A percentile compares a stretch with the other conserved stretches of the same genome.
Evolutionary conservation across 2,329 filamentous ascomycete species (phyloP).

Genomic region (Sporothrix curviconia): DNA sequence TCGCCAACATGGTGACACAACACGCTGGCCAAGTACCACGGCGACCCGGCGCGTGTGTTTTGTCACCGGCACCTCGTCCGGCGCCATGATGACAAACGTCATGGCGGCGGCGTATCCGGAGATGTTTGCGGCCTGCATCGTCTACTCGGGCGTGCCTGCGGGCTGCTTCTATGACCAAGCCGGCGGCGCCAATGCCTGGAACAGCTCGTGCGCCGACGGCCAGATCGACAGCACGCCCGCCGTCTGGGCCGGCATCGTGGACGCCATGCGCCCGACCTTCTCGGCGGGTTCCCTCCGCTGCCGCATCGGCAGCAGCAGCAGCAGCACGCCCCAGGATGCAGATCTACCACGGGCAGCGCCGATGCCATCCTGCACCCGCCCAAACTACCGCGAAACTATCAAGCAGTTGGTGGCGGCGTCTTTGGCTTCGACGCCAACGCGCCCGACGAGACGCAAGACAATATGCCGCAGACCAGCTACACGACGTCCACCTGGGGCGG

Average conservation of each 20-base stretch:
- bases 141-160: conserved; percentile 38
- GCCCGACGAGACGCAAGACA: conserved; percentile 15
- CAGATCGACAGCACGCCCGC: conserved; percentile 34
- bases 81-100: conserved; percentile 48
- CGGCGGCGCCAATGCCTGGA: conserved; percentile 40
- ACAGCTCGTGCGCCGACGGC: conserved; percentile 44
- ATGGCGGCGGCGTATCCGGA: conserved; percentile 42
- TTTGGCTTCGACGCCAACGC: conserved; percentile 32
- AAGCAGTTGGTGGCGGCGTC: conserved; percentile 50
- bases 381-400: conserved; percentile 51
- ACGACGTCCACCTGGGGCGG: conserved; percentile 23
- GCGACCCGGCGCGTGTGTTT: conserved; percentile 46
- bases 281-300: not conserved
- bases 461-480: conserved; percentile 23
- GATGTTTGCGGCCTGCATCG: conserved; percentile 38
- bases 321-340: conserved; percentile 48
- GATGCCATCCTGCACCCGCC: conserved; percentile 44
- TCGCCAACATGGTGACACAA: conserved; percentile 56
- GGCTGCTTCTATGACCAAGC: conserved; percentile 38
- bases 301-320: conserved; percentile 14
- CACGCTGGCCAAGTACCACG: conserved; percentile 45
- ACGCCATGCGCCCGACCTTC: conserved; percentile 44
- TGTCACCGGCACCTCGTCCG: conserved; percentile 44
- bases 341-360: conserved; percentile 49
- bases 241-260: conserved; percentile 43